phyloP scores from a whole-genome alignment of 495 filamentous ascomycete species.

The Aspergillus wentii region DNA sequence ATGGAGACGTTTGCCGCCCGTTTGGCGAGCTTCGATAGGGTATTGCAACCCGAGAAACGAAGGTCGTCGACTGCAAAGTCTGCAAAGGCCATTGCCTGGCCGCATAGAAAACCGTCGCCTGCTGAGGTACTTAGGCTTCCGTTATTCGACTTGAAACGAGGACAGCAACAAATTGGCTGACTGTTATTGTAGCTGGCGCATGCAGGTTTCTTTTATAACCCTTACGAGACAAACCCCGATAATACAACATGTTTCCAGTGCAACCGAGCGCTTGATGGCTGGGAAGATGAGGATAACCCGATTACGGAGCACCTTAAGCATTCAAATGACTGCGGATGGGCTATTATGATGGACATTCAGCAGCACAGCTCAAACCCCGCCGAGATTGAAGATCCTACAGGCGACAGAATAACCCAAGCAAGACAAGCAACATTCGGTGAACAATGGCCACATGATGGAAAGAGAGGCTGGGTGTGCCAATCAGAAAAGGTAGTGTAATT shows the following conservation, averaged over 20 bases:
- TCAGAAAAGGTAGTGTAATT: constrained; percentile 62
- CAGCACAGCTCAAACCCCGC: constrained; percentile 57
- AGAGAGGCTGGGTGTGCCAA: constrained; percentile 84
- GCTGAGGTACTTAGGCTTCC: constrained; percentile 54
- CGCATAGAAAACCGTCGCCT: constrained; percentile 62
- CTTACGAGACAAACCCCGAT: constrained; percentile 66
- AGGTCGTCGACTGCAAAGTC: constrained; percentile 62
- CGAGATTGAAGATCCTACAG: constrained; percentile 66
- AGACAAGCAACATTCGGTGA: constrained; percentile 71
- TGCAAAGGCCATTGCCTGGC: constrained; percentile 65
- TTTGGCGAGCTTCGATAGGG: constrained; percentile 66
- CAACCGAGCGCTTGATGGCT: constrained; percentile 72
- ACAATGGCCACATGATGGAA: constrained; percentile 84
- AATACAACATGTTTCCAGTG: constrained; percentile 90
- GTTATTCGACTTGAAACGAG: constrained; percentile 4
- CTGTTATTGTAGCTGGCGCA: constrained; percentile 64
- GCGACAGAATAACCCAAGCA: constrained; percentile 64
- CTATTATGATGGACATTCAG: constrained; percentile 69
- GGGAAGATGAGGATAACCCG: constrained; percentile 81
- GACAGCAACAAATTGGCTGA: constrained; percentile 15
- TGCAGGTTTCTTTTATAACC: constrained; percentile 88
- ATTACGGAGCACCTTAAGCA: constrained; percentile 80
- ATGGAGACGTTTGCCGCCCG: constrained; percentile 67
- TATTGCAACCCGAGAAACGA: constrained; percentile 55
- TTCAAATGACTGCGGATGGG: constrained; percentile 80